Percentiles rank a stretch among this genome's conserved stretches.
Evolutionary conservation across 2,329 filamentous ascomycete species (phyloP).

Genomic region (Spiromastix sp.): DNA sequence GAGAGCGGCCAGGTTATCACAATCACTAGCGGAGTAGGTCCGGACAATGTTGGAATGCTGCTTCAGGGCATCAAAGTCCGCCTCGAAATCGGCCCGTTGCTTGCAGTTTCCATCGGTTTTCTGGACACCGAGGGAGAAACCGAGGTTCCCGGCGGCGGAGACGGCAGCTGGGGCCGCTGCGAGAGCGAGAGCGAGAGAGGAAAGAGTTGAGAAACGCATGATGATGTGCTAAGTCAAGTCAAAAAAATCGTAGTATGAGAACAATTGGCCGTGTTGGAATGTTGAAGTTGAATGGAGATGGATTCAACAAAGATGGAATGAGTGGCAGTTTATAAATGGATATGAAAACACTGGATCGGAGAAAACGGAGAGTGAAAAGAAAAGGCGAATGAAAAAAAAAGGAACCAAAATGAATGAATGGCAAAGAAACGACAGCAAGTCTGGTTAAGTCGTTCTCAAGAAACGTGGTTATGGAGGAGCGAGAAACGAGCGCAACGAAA

Average conservation of each 20-base stretch:
- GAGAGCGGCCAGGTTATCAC: constrained; percentile 52
- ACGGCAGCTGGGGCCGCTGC: constrained; percentile 39
- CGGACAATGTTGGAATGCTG: constrained; percentile 48
- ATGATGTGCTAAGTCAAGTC: constrained; percentile 12
- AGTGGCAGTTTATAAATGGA: not conserved
- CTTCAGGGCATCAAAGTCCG: constrained; percentile 54
- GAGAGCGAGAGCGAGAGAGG: constrained; percentile 31
- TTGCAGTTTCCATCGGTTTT: constrained; percentile 54
- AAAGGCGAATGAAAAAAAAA: constrained; percentile 5
- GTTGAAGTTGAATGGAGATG: constrained; percentile 1
- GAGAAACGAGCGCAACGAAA: too few species aligned
- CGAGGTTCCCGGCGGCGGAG: constrained; percentile 46
- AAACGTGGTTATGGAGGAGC: too few species aligned
- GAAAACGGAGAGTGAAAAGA: constrained; percentile 4
- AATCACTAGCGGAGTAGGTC: constrained; percentile 57
- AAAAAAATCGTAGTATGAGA: not conserved
- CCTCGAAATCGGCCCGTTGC: constrained; percentile 49
- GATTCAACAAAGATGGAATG: constrained; percentile 1
- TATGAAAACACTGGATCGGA: not conserved
- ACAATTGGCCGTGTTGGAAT: not conserved
- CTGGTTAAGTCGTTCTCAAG: too few species aligned
- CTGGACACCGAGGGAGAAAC: constrained; percentile 58
- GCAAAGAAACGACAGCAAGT: too few species aligned
- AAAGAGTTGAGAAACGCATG: constrained; percentile 37
- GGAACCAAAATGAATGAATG: not conserved